Conservation (phyloP, 2,329 filamentous ascomycete genomes). For the Trichoderma aggressivum region DNA sequence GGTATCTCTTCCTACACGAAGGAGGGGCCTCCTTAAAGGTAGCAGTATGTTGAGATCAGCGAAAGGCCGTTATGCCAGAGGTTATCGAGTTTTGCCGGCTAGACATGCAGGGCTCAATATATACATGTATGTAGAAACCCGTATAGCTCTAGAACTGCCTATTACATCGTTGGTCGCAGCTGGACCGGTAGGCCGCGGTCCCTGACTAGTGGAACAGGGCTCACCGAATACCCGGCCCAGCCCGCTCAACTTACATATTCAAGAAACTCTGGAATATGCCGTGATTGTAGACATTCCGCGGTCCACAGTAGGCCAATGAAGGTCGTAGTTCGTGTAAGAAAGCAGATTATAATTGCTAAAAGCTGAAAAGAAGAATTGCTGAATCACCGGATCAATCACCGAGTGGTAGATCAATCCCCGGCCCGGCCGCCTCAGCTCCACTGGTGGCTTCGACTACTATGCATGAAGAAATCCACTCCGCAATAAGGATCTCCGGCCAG, state of each 20-base stretch:
- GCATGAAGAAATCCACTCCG: not conserved
- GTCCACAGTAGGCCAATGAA: not conserved
- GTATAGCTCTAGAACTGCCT: not conserved
- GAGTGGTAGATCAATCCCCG: not conserved
- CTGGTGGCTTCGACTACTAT: not conserved
- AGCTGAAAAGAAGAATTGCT: not conserved
- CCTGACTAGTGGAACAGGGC: not conserved
- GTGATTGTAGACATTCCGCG: not conserved
- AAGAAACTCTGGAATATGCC: not conserved
- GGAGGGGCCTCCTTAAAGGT: not conserved
- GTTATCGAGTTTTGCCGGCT: not conserved
- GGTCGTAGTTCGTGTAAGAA: not conserved
- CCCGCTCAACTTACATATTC: not conserved
- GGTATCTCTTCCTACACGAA: not conserved
- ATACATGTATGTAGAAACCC: not conserved
- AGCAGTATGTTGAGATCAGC: not conserved
- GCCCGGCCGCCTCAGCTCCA: not conserved
- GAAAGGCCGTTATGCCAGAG: not conserved
- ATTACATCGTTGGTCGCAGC: not conserved
- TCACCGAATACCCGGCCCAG: not conserved
- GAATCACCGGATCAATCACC: not conserved
- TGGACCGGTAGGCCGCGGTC: not conserved
- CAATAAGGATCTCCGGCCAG: not conserved
- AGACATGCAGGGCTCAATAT: not conserved
- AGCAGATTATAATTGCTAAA: not conserved